These are phyloP conservation scores for Aureobasidium zeae DNA, from an alignment of 2,329 filamentous ascomycete genomes.

Conservation along the genomic window DNA sequence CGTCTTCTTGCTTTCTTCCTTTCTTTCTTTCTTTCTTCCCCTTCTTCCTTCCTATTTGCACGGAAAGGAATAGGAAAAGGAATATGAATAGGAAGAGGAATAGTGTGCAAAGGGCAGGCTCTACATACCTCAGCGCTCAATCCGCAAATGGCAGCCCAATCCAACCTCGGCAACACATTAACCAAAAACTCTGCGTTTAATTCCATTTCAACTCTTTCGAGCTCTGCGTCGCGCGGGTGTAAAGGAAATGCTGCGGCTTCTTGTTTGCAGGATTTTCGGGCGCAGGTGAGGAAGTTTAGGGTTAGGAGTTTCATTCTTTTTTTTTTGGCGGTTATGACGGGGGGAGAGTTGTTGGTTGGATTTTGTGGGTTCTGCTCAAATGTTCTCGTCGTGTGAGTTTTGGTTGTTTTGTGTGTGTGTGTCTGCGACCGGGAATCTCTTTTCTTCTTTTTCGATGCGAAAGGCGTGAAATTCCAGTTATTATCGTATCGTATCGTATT, in stretches of 20 bases:
- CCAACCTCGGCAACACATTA: conserved; percentile 78
- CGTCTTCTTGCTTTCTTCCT: too few species aligned
- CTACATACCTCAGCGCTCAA: conserved; percentile 74
- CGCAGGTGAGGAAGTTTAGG: conserved; percentile 93
- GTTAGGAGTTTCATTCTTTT: conserved; percentile 83
- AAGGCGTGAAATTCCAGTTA: too few species aligned
- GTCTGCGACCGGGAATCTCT: too few species aligned
- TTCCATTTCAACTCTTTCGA: conserved; percentile 75
- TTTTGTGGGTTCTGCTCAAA: too few species aligned
- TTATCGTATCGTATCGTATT: too few species aligned
- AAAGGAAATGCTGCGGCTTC: conserved; percentile 74
- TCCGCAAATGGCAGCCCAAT: conserved; percentile 72
- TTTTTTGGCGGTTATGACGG: too few species aligned
- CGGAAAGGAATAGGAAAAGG: too few species aligned
- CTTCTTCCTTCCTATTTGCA: background rate
- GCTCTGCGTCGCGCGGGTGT: conserved; percentile 83
- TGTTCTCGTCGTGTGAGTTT: too few species aligned
- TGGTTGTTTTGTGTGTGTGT: too few species aligned
- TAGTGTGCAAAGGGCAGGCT: background rate
- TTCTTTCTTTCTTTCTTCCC: background rate
- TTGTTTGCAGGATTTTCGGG: conserved; percentile 87
- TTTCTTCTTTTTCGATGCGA: too few species aligned
- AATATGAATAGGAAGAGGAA: background rate
- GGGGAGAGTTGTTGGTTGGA: too few species aligned
- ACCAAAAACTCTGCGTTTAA: conserved; percentile 70